phyloP scores from a whole-genome alignment of 2,329 filamentous ascomycete genomes.

The Trichoderma semiorbis region DNA sequence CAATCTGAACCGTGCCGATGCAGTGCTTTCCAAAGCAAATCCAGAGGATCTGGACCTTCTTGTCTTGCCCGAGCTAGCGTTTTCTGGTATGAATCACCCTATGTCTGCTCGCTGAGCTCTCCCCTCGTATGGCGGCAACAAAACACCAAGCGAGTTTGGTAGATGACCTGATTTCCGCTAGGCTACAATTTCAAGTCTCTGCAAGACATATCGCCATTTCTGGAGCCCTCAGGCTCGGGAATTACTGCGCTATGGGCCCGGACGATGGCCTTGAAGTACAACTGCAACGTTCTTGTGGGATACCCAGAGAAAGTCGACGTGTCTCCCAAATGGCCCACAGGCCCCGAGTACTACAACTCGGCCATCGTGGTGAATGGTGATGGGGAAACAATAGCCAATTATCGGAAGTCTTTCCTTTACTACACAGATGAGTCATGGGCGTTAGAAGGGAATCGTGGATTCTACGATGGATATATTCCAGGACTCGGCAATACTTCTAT shows the following conservation, averaged over 20 bases:
- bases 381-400: slow-evolving; percentile 58
- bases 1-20: slow-evolving; percentile 66
- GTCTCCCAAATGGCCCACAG: slow-evolving; percentile 45
- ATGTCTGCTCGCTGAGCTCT: neutral
- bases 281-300: slow-evolving; percentile 66
- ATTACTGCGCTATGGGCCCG: slow-evolving; percentile 70
- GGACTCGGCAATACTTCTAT: slow-evolving; percentile 52
- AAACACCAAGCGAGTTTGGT: neutral
- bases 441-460: slow-evolving; percentile 49
- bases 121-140: neutral
- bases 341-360: slow-evolving; percentile 54
- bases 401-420: slow-evolving; percentile 58
- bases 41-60: slow-evolving; percentile 62
- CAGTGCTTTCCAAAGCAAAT: slow-evolving; percentile 53
- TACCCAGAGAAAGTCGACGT: slow-evolving; percentile 69
- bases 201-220: slow-evolving; percentile 62
- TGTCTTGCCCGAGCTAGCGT: slow-evolving; percentile 72
- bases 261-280: slow-evolving; percentile 60
- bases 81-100: slow-evolving; percentile 53
- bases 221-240: slow-evolving; percentile 64
- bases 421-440: slow-evolving; percentile 61
- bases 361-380: slow-evolving; percentile 53
- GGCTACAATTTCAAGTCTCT: slow-evolving; percentile 76
- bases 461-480: slow-evolving; percentile 43
- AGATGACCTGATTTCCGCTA: neutral